phyloP scores from a whole-genome alignment of 2,329 filamentous ascomycete species.

The Bipolaris gigantea region DNA sequence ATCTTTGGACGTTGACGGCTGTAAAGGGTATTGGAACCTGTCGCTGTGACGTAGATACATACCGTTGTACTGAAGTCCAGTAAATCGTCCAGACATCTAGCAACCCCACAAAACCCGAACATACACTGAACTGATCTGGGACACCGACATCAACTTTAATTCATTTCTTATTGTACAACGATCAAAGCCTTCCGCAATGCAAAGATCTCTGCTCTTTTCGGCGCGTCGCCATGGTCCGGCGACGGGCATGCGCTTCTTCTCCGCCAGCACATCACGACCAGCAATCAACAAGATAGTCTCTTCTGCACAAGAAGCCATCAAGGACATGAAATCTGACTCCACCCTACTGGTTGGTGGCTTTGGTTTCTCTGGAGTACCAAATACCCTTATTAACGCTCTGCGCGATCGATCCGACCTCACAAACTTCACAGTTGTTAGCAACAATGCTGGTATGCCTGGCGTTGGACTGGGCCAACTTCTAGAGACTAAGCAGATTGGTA shows the following conservation, averaged over 20 bases:
- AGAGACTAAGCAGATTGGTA: conserved; percentile 68
- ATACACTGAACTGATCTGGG: background rate
- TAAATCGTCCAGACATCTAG: background rate
- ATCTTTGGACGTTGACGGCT: conserved; percentile 15
- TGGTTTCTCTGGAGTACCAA: conserved; percentile 45
- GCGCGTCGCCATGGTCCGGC: conserved; percentile 36
- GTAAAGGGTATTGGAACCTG: conserved; percentile 15
- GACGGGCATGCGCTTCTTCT: conserved; percentile 38
- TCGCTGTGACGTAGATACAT: conserved; percentile 5
- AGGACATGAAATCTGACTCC: conserved; percentile 43
- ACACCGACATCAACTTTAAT: background rate
- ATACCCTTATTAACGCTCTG: conserved; percentile 46
- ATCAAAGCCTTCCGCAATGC: conserved; percentile 28
- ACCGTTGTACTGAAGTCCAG: conserved; percentile 1
- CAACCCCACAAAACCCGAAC: background rate
- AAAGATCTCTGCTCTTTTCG: conserved; percentile 40
- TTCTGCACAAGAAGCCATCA: conserved; percentile 44
- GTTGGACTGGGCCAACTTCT: conserved; percentile 71
- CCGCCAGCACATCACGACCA: conserved; percentile 33
- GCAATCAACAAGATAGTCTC: conserved; percentile 47
- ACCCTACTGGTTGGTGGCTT: conserved; percentile 46
- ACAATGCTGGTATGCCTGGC: conserved; percentile 74
- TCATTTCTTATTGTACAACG: background rate
- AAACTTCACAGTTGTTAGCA: conserved; percentile 72
- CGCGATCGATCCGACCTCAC: conserved; percentile 40